Evolutionary conservation across 768 basidiomycete species (phyloP), one percentile per base, ranked within the genome.

Genomic region (Suillus occidentalis): DNA sequence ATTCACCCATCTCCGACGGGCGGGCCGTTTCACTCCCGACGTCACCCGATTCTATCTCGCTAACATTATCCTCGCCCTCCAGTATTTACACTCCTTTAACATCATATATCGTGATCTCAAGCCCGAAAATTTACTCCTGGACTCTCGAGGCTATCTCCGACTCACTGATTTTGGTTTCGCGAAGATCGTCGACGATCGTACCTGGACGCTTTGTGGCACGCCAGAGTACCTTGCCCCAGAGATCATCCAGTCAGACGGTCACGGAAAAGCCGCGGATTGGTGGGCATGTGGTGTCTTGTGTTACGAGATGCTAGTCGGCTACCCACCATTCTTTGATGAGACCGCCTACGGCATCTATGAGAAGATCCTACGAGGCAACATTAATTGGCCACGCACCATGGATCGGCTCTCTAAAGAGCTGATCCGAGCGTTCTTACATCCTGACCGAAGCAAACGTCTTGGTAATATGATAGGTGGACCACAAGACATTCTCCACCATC

Each of bases 101-200:
- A 97, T 99, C 77, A 94, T 99, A 72, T 99, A 99, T 78, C 94
- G 97, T 52, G 97, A 99, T 78, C 86, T 99, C 69, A 99, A 99
- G 77, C 97, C 97, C 18, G 97, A 99, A 78, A 99, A 99, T 72
- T 87, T 99, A n/a, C 86, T 99, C 45, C 83, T 99, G 61, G 97
- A 97, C 74, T 88, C 92, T 25, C 87, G 90, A 45, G 97, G 97
- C 6, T 98, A 99, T 73, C 85, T 97, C 68, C 92, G 94, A 40
- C 87, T 99, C 65, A 97, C 96, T 25, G 97, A 99, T 79, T 99
- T 98, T 76, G 97, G 97, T 6, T 99, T 99, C 75, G 95, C 97
- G 42, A 99, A 99, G 77, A 89, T 95, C 63, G 95, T 99, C 49
- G 94, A 96, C 68, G 97, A 98, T 75, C 91, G 96, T 76, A 99